A percentile compares a stretch with the other conserved stretches of the same genome.
Evolutionary conservation across 139 green algal genomes (phyloP).

Genomic region (Picochlorum sp.): DNA sequence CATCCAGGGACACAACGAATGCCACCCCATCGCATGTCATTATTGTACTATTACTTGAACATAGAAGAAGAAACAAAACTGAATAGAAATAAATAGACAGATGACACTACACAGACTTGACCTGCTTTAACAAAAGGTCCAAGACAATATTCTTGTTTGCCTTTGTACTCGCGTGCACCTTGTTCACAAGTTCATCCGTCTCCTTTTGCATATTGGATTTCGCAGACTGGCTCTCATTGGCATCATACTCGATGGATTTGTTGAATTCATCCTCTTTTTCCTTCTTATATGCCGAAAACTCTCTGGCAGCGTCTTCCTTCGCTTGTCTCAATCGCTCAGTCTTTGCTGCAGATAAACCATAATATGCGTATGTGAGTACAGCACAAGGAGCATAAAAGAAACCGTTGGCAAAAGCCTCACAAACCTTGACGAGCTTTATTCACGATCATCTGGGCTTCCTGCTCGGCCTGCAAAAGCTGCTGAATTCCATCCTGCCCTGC

Average conservation of each 20-base stretch:
- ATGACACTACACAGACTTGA: too few relatives aligned
- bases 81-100: too few relatives aligned
- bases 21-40: too few relatives aligned
- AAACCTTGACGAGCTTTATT: constrained; percentile 68
- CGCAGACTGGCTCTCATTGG: constrained; percentile 9
- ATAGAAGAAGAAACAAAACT: too few relatives aligned
- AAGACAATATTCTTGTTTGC: too few relatives aligned
- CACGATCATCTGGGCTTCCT: constrained; percentile 82
- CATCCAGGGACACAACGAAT: too few relatives aligned
- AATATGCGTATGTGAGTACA: background rate
- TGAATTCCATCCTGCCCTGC: constrained; percentile 78
- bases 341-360: constrained; percentile 50
- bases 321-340: constrained; percentile 65
- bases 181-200: too few relatives aligned
- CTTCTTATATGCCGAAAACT: constrained; percentile 62
- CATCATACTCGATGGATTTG: constrained; percentile 50
- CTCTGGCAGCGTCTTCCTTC: constrained; percentile 73
- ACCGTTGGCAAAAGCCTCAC: background rate
- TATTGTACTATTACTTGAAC: too few relatives aligned
- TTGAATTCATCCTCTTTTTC: constrained; percentile 70
- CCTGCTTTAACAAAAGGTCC: too few relatives aligned
- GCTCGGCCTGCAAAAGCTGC: constrained; percentile 78
- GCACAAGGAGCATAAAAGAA: background rate
- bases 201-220: too few relatives aligned
- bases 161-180: too few relatives aligned